Percentiles rank a stretch among this genome's conserved stretches.
Evolutionary conservation across 2,329 filamentous ascomycete genomes (phyloP).

Genomic region (Apiospora aurea): DNA sequence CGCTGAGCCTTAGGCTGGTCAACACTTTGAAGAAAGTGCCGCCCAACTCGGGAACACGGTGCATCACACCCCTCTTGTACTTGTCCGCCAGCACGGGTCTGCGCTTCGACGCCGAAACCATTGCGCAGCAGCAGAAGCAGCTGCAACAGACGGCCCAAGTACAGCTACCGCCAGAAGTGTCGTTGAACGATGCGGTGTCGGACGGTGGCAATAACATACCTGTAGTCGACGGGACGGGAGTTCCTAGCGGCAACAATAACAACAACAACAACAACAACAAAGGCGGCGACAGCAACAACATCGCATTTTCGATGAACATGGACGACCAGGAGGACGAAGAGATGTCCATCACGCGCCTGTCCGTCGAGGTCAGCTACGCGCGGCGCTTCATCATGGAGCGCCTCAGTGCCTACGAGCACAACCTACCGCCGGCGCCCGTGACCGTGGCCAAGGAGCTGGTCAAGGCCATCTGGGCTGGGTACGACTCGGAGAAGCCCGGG

Average conservation of each 20-base stretch:
- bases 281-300: not conserved
- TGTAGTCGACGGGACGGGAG: not conserved
- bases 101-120: conserved; percentile 31
- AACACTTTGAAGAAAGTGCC: conserved; percentile 45
- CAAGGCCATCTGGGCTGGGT: conserved; percentile 50
- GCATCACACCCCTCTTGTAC: conserved; percentile 47
- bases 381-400: conserved; percentile 48
- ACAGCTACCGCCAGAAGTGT: conserved; percentile 21
- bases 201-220: not conserved
- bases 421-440: conserved; percentile 50
- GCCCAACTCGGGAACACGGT: conserved; percentile 44
- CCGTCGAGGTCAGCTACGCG: conserved; percentile 47
- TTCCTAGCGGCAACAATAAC: not conserved
- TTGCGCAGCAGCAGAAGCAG: conserved; percentile 30
- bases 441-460: conserved; percentile 50
- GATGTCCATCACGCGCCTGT: conserved; percentile 34
- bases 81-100: conserved; percentile 47
- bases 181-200: conserved; percentile 7
- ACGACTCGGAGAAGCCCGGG: conserved; percentile 46
- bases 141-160: not conserved
- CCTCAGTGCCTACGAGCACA: conserved; percentile 47
- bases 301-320: conserved; percentile 1
- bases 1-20: conserved; percentile 42
- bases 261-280: conserved; percentile 27
- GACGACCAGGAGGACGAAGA: conserved; percentile 21